Evolutionary conservation across 148 eudicot genomes (phyloP), one percentile per base, ranked within the genome.

Genomic region (Linanthus parryae): DNA sequence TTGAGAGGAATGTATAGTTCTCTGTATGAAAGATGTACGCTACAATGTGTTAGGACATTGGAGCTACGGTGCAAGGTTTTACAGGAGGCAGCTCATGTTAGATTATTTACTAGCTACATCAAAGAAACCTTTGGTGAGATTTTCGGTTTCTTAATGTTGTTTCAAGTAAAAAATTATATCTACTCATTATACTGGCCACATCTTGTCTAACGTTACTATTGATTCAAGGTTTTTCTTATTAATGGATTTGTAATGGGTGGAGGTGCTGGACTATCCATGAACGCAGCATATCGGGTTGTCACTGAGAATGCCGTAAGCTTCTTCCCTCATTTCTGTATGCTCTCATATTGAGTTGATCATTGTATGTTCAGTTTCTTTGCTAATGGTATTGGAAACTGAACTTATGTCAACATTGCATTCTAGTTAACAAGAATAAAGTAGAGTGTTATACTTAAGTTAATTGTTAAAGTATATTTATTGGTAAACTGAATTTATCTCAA

Each of bases 91-190:
- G 22, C 48, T 62, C 24, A 44, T 4, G 9, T 64, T 73, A 8
- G 73, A 73, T 43, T 63, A 68, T 44, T 15, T 63, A 14, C 29
- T 73, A 22, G 77, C 66, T 18, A 63, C 62, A 7, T 57, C 39
- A 15, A 48, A 48, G 36, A 64, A 64, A 44, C 69, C 62, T 26
- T 22, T 57, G 50, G 69, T 64, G 29, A 56, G 62, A 39, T 16
- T 18, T 21, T 22, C 21, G 1, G 19, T 11, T 21, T 21, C 15
- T 2, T 11, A 13, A 31, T 17, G 13, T 17, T 31, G 14, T 16
- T 7, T 35, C 13, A 18, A 19, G 8, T 10, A n/a, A 5, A 7
- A 2, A 18, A 5, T 31, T 31, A 2, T 51, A 3, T 3, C 11
- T 30, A 49, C 15, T 15, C 10, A 13, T 17, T 12, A n/a, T 49